Evolutionary conservation across 768 basidiomycete species (phyloP).

Genomic region (Boletus fagicola): DNA sequence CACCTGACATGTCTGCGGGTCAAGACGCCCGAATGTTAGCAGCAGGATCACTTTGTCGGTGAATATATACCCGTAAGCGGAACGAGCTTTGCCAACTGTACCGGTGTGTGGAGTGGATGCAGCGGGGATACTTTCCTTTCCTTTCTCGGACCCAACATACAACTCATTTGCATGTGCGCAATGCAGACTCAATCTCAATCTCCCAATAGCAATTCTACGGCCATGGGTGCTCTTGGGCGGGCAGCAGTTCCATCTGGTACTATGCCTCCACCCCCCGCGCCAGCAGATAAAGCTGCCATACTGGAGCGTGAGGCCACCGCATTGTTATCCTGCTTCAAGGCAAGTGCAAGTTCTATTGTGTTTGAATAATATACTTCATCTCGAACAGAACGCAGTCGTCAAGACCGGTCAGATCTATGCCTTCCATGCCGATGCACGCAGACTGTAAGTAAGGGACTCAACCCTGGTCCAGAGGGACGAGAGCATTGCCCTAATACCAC

Average conservation of each 20-base stretch:
- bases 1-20: slow-evolving; percentile 23
- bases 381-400: slow-evolving; percentile 54
- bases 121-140: slow-evolving; percentile 16
- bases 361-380: slow-evolving; percentile 1
- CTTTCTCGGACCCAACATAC: slow-evolving; percentile 22
- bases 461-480: background rate
- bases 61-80: slow-evolving; percentile 1
- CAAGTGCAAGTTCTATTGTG: slow-evolving; percentile 21
- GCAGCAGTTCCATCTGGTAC: slow-evolving; percentile 31
- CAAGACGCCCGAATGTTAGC: background rate
- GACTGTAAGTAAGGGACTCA: slow-evolving; percentile 48
- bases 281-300: slow-evolving; percentile 39
- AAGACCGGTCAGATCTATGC: slow-evolving; percentile 70
- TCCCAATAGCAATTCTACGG: slow-evolving; percentile 18
- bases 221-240: slow-evolving; percentile 16
- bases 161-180: background rate
- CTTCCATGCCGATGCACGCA: slow-evolving; percentile 63
- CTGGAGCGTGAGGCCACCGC: slow-evolving; percentile 67
- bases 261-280: slow-evolving; percentile 56
- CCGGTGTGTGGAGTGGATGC: background rate
- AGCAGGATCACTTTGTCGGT: background rate
- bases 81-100: slow-evolving; percentile 1
- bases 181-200: slow-evolving; percentile 49
- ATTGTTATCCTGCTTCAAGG: slow-evolving; percentile 57
- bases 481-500: background rate